Evolutionary conservation across 495 filamentous ascomycete genomes (phyloP), one percentile per base, ranked within the genome.

Genomic region (Letharia lupina): DNA sequence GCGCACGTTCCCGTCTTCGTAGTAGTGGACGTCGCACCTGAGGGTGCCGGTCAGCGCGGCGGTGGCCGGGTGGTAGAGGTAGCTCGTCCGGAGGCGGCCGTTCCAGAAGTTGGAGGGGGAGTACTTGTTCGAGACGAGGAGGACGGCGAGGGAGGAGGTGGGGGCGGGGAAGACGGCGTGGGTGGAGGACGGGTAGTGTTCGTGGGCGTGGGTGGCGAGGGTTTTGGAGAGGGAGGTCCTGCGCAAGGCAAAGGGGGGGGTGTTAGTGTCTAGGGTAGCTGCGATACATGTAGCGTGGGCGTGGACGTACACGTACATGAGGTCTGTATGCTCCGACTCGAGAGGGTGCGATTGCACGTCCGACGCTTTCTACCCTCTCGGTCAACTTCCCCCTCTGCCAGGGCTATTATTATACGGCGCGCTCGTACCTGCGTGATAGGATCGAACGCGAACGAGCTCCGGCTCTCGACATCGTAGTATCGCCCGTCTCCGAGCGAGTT

Each of bases 61-160:
- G 62, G 77, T 85, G 9, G 86, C 77, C 15, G 88, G 88, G 67
- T 81, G 79, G 77, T 89, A 88, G 74, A 88, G 84, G 79, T 97
- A 98, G 60, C 87, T 82, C 50, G 91, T 90, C 66, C 95, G 91
- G 88, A 93, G 97, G 65, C 95, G 90, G 58, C 95, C 95, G 79
- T 96, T 98, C 90, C 95, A 99, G 82, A 89, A 98, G 81, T 99
- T 99, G 72, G 90, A 89, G 10, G 95, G 95, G 69, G 89, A 94
- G 81, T 98, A 98, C 73, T 96, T 96, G 81, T 92, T 96, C 42
- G 94, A 89, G 48, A 96, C 91, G 61, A 96, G 82, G 62, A 94
- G 75, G 70, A 97, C 82, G 48, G 92, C 91, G 31, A 98, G 75
- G 64, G 84, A 82, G 31, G 85, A 82, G 76, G 93, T 88, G 71